Evolutionary conservation across 495 filamentous ascomycete genomes (phyloP), one percentile per base, ranked within the genome.

Genomic region (Neurospora discreta): DNA sequence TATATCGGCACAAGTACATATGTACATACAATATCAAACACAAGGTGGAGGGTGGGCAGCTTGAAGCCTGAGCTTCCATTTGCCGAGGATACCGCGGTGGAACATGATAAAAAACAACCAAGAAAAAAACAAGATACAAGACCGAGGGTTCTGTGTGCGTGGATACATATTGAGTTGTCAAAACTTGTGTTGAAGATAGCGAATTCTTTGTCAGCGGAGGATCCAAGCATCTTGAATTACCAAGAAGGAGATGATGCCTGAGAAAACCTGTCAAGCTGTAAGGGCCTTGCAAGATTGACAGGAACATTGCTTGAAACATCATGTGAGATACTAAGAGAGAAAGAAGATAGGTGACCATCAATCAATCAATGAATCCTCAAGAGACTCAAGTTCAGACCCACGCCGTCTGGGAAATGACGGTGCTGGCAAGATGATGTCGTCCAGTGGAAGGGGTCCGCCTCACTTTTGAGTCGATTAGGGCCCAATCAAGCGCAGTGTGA

Each of bases 361-460:
- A 68, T 36, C 33, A 36, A 36, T 36, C 33, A 36, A 36, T 36
- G 4, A 36, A 36, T 36, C 67, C 67, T 11, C 8, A n/a, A 40
- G 68, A 40, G 38, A 69, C 1, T 8, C 1, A 15, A 72, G n/a
- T n/a, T n/a, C n/a, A n/a, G 71, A 71, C 46, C 68, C 40, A 71
- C 58, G 73, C 30, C 74, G 74, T 70, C 71, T 67, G 69, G 41
- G 33, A 73, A 40, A 52, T 38, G 52, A 26, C 69, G 60, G 72
- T 68, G 69, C 71, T 15, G 20, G 41, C 41, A 71, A 44, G 43
- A 39, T 39, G 52, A 71, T 41, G 39, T 71, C 39, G 39, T 65
- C 75, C 75, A 76, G 71, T 76, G 73, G 69, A 74, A 38, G 41
- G 41, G 26, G 15, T 26, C 69, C 74, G 75, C 75, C 75, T 76